phyloP scores from a whole-genome alignment of 129 eudicot species.

The Arctium lappa region DNA sequence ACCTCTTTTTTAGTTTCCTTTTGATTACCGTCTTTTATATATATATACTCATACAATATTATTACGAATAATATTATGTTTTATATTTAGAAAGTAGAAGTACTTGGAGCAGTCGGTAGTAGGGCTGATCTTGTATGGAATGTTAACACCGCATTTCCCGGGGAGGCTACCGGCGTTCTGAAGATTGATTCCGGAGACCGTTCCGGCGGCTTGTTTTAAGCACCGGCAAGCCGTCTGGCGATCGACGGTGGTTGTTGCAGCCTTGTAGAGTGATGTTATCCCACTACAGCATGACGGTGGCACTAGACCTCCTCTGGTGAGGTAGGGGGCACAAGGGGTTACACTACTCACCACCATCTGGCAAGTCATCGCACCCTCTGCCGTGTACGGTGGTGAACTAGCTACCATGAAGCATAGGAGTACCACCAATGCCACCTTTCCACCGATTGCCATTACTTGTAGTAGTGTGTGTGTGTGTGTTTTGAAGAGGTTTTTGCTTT shows the following conservation, averaged over 20 bases:
- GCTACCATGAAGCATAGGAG: slow-evolving; percentile 25
- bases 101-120: slow-evolving; percentile 58
- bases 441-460: slow-evolving; percentile 6
- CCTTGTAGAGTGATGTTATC: slow-evolving; percentile 26
- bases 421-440: slow-evolving; percentile 16
- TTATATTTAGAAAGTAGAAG: not conserved
- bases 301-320: slow-evolving; percentile 29
- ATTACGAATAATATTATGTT: too few relatives aligned
- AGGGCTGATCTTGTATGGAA: slow-evolving; percentile 57
- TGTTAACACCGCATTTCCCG: slow-evolving; percentile 44
- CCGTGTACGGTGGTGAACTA: slow-evolving; percentile 15
- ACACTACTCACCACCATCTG: slow-evolving; percentile 25
- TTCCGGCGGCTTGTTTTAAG: slow-evolving; percentile 34
- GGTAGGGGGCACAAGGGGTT: slow-evolving; percentile 35
- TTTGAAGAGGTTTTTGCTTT: not conserved
- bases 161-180: slow-evolving; percentile 40
- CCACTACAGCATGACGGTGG: slow-evolving; percentile 49
- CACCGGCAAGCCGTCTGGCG: slow-evolving; percentile 48
- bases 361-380: slow-evolving; percentile 30
- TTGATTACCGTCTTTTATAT: too few relatives aligned
- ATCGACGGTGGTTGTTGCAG: slow-evolving; percentile 43
- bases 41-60: too few relatives aligned
- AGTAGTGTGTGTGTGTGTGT: not conserved
- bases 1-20: too few relatives aligned
- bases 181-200: slow-evolving; percentile 24